These are phyloP conservation scores for Entomophthora muscae DNA, from an alignment of 371 early-diverging fungal genomes.

Conservation along the genomic window DNA sequence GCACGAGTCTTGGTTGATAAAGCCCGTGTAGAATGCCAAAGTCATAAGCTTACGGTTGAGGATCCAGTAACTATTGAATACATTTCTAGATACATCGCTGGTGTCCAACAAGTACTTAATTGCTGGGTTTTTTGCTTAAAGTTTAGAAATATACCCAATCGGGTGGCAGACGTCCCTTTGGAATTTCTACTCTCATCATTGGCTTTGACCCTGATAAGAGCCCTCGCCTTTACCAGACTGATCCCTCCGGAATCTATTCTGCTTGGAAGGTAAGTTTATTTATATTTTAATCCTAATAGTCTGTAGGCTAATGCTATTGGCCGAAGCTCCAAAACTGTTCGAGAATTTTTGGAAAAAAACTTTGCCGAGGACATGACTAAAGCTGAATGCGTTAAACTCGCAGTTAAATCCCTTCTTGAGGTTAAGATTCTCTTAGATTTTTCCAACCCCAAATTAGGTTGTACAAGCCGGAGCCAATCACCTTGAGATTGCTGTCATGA, in stretches of 20 bases:
- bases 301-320: slow-evolving; percentile 81
- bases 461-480: slow-evolving; percentile 98
- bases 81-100: slow-evolving; percentile 92
- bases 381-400: slow-evolving; percentile 71
- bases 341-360: slow-evolving; percentile 95
- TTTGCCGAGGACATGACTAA: slow-evolving; percentile 66
- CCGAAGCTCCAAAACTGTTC: slow-evolving; percentile 89
- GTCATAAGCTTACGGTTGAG: slow-evolving; percentile 89
- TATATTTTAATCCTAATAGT: background rate
- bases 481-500: slow-evolving; percentile 91
- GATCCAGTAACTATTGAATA: slow-evolving; percentile 97
- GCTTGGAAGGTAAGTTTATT: slow-evolving; percentile 70
- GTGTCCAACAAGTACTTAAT: slow-evolving; percentile 72
- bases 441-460: slow-evolving; percentile 25
- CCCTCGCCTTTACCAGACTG: slow-evolving; percentile 94
- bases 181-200: slow-evolving; percentile 92
- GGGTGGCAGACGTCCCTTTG: slow-evolving; percentile 98
- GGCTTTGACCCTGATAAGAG: slow-evolving; percentile 70
- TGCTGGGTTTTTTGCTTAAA: background rate
- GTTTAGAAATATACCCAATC: slow-evolving; percentile 95
- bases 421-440: slow-evolving; percentile 16
- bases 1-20: slow-evolving; percentile 92
- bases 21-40: slow-evolving; percentile 95
- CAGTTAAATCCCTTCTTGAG: slow-evolving; percentile 83
- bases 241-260: slow-evolving; percentile 98